Evolutionary conservation across 2,329 filamentous ascomycete genomes (phyloP), one percentile per base, ranked within the genome.

Genomic region (Penicillium sp.): DNA sequence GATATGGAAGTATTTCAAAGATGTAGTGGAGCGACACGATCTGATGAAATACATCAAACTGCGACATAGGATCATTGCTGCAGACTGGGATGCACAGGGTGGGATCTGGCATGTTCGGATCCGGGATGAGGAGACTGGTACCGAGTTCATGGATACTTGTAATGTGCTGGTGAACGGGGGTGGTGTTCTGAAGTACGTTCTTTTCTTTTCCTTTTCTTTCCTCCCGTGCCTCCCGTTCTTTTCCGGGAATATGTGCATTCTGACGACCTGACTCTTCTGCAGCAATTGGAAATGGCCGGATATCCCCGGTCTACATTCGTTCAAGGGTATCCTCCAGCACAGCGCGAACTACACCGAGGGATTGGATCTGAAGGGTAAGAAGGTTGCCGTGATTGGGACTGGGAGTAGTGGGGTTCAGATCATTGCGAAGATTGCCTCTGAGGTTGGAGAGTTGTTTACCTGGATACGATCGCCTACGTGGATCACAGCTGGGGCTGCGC

Each of bases 201-300:
- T 25, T 25, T 22, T 22, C 19, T 5, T 22, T 22, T 22, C 19
- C 19, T 5, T 22, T 5, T 22, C 19, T 22, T 5, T 22, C 5
- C 19, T 22, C 5, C 19, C 19, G 5, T 22, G 3, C 19, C 3
- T 22, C 19, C 19, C 19, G 19, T n/a, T n/a, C 19, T 3, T 6
- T 22, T 22, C 22, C 3, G 22, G 7, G 22, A 7, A 25, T 25
- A 25, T 25, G 22, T 7, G 22, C 8, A 25, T 25, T 25, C 22
- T 25, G 8, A 25, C 8, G 22, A 25, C 3, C 7, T 7, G 4
- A n/a, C n/a, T n/a, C n/a, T n/a, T n/a, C n/a, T n/a, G 22, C 22
- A 25, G 22, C 35, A n/a, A 35, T 22, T 74, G 66, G 69, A 70
- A 71, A 44, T 77, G 71, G 70, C 75, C 75, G 9, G 63, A 71